Evolutionary conservation across 148 eudicot genomes (phyloP).

Genomic region (Dianthus caryophyllus): DNA sequence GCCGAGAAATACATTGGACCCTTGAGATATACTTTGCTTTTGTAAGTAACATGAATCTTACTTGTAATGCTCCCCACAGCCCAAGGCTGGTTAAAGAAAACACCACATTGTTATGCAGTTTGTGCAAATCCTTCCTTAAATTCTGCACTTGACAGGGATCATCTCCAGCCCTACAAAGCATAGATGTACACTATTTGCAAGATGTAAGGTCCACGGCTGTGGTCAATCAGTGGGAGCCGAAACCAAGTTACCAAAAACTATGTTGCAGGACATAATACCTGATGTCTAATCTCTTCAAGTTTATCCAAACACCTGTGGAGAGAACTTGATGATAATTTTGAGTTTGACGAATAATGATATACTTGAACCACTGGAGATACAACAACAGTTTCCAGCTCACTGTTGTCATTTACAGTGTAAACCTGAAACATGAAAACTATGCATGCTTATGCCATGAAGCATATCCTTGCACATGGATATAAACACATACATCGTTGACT

Average conservation of each 20-base stretch:
- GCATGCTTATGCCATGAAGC: not conserved
- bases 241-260: conserved; percentile 2
- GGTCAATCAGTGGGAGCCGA: conserved; percentile 14
- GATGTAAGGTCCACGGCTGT: conserved; percentile 23
- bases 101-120: conserved; percentile 46
- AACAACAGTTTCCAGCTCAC: conserved; percentile 69
- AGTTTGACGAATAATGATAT: conserved; percentile 47
- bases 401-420: conserved; percentile 63
- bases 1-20: not conserved
- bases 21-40: not conserved
- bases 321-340: conserved; percentile 30
- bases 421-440: conserved; percentile 40
- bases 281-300: conserved; percentile 60
- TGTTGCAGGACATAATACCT: conserved; percentile 43
- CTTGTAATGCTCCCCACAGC: conserved; percentile 77
- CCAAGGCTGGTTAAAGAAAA: conserved; percentile 77
- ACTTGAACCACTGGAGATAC: conserved; percentile 59
- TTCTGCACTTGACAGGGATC: conserved; percentile 39
- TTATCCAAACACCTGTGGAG: conserved; percentile 26
- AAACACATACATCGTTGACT: not conserved
- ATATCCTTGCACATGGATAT: not conserved
- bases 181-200: conserved; percentile 51
- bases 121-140: conserved; percentile 57
- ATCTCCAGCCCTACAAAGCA: conserved; percentile 34
- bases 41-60: conserved; percentile 23